Evolutionary conservation across 352 stramenopile genomes (phyloP).

Genomic region (Globisporangium uncinulatum): DNA sequence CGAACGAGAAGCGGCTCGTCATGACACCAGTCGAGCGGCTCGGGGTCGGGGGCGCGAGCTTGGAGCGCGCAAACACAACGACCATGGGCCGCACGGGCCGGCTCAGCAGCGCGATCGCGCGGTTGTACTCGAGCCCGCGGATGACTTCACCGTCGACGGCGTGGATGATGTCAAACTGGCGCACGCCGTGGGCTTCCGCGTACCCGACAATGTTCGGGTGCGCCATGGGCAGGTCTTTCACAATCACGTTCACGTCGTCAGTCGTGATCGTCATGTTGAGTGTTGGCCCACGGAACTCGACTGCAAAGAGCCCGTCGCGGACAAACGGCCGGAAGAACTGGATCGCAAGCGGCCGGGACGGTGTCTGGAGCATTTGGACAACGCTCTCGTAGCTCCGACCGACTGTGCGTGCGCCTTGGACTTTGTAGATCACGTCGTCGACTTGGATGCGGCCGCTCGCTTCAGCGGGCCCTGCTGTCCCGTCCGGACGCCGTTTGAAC

Average conservation of each 20-base stretch:
- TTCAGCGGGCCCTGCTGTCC: conserved; percentile 46
- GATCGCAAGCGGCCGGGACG: conserved; percentile 62
- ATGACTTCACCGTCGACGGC: conserved; percentile 76
- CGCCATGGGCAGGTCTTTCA: conserved; percentile 77
- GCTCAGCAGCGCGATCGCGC: conserved; percentile 72
- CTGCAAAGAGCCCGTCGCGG: conserved; percentile 74
- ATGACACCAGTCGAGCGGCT: conserved; percentile 44
- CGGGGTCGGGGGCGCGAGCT: conserved; percentile 50
- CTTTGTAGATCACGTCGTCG: conserved; percentile 86
- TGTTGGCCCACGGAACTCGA: conserved; percentile 72
- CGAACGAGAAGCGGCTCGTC: conserved; percentile 67
- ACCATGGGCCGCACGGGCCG: conserved; percentile 62
- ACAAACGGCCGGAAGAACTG: conserved; percentile 79
- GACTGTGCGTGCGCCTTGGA: conserved; percentile 67
- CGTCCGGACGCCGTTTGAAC: conserved; percentile 64
- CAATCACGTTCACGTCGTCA: conserved; percentile 80
- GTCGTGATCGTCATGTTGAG: conserved; percentile 87
- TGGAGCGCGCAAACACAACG: conserved; percentile 73
- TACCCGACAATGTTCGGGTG: conserved; percentile 83
- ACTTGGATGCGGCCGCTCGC: conserved; percentile 44
- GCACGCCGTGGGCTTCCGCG: conserved; percentile 73
- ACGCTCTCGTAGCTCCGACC: conserved; percentile 76
- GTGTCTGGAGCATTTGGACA: conserved; percentile 83
- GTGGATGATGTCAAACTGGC: conserved; percentile 76
- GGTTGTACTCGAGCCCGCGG: conserved; percentile 75